These are phyloP conservation scores for Globisporangium spiculum DNA, from an alignment of 352 stramenopile genomes.

Conservation along the genomic window DNA sequence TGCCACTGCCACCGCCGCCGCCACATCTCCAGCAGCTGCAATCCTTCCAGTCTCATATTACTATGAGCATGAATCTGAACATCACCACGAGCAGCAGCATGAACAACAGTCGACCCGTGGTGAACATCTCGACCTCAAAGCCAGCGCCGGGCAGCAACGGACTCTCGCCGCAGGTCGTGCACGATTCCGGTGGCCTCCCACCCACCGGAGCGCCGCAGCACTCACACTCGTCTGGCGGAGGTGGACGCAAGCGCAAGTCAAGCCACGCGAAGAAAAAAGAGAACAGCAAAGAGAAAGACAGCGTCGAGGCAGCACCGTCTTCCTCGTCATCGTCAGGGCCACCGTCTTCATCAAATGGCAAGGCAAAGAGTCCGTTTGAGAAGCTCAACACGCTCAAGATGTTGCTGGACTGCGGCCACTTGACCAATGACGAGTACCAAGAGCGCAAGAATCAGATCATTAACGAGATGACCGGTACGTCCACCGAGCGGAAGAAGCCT, in stretches of 20 bases:
- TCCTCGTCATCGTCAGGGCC: neutral
- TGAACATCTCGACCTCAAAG: constrained; percentile 17
- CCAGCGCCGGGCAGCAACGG: neutral
- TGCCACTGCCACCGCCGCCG: neutral
- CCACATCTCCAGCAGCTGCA: neutral
- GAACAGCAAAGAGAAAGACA: constrained; percentile 18
- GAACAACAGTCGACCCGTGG: constrained; percentile 17
- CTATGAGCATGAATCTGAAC: constrained; percentile 26
- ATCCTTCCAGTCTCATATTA: constrained; percentile 20
- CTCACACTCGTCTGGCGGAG: neutral
- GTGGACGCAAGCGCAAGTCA: constrained; percentile 17
- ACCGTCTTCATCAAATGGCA: constrained; percentile 1
- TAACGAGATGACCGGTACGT: constrained; percentile 85
- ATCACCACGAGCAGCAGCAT: constrained; percentile 21
- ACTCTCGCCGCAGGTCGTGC: constrained; percentile 5
- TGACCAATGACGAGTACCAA: constrained; percentile 77
- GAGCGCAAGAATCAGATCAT: constrained; percentile 87
- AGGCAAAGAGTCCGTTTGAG: constrained; percentile 62
- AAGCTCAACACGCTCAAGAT: constrained; percentile 87
- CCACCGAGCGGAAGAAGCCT: constrained; percentile 54
- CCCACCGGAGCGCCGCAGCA: neutral
- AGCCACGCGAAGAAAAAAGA: constrained; percentile 22
- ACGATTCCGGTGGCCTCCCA: neutral
- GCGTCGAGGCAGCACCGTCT: constrained; percentile 5
- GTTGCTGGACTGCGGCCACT: constrained; percentile 70